Conservation (phyloP, 2,329 filamentous ascomycete genomes). For the Trichophyton mentagrophytes region DNA sequence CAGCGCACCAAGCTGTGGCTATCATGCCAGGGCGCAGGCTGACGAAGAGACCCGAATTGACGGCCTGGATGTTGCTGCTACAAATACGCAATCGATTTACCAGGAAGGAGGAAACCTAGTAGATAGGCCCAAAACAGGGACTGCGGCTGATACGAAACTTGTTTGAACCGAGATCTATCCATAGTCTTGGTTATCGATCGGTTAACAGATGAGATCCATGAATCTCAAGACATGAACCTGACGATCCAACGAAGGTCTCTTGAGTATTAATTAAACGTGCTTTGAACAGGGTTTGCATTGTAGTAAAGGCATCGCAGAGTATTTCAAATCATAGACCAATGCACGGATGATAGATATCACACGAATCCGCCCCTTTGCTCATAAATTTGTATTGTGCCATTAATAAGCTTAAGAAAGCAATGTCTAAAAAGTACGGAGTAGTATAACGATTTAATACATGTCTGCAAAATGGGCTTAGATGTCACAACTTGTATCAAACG, state of each 20-base stretch:
- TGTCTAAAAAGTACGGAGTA: no score
- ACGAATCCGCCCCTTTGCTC: no score
- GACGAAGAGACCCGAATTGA: slow-evolving; percentile 8
- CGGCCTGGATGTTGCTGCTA: neutral
- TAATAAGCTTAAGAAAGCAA: no score
- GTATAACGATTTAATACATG: neutral
- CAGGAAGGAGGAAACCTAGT: neutral
- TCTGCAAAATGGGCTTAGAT: neutral
- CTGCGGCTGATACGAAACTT: neutral
- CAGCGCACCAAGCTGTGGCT: neutral
- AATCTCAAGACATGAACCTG: neutral
- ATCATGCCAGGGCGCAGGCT: slow-evolving; percentile 7
- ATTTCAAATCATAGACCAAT: no score
- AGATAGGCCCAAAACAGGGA: neutral
- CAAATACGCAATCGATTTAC: neutral
- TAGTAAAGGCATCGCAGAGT: neutral
- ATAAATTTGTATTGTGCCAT: no score
- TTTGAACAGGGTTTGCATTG: neutral
- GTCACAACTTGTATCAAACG: neutral
- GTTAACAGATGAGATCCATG: neutral
- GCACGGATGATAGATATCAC: no score
- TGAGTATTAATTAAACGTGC: neutral
- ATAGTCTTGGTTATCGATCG: neutral
- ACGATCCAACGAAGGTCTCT: neutral
- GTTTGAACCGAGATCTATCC: neutral